phyloP scores from a whole-genome alignment of 2,329 filamentous ascomycete genomes.

The Epicoccum nigrum region DNA sequence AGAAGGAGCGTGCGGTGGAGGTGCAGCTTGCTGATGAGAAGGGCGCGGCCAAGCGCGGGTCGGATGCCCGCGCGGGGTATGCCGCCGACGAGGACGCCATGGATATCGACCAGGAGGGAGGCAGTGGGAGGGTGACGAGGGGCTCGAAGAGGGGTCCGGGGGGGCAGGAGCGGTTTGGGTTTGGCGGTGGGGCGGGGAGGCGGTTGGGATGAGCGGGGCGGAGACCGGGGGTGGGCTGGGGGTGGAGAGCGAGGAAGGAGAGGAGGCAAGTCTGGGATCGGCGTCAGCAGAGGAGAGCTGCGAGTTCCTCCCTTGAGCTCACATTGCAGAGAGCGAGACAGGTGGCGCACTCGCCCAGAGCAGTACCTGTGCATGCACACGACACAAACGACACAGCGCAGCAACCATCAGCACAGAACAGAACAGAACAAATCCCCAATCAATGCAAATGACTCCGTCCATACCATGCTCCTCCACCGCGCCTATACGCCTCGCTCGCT shows the following conservation, averaged over 20 bases:
- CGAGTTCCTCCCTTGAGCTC: too few species aligned
- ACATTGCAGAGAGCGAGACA: too few species aligned
- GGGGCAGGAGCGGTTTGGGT: conserved; percentile 29
- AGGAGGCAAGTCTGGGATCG: too few species aligned
- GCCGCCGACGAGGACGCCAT: conserved; percentile 41
- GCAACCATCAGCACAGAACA: background rate
- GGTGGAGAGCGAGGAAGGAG: background rate
- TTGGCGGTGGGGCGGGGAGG: conserved; percentile 35
- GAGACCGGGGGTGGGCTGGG: too few species aligned
- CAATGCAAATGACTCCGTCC: too few species aligned
- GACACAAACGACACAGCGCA: too few species aligned
- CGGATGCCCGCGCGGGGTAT: conserved; percentile 15
- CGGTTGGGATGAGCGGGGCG: conserved; percentile 22
- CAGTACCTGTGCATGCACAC: too few species aligned
- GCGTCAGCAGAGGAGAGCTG: too few species aligned
- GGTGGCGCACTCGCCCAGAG: too few species aligned
- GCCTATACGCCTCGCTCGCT: too few species aligned
- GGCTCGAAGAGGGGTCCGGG: conserved; percentile 40
- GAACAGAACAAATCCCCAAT: background rate
- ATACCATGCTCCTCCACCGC: too few species aligned
- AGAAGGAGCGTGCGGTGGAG: conserved; percentile 50
- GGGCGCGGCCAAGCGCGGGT: conserved; percentile 30
- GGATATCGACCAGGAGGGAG: conserved; percentile 47
- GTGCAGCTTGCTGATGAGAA: conserved; percentile 38
- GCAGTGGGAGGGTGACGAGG: conserved; percentile 30